A percentile compares a stretch with the other conserved stretches of the same genome.
Conservation (phyloP, 306 rosid genomes). For the Acacia acuminata region DNA sequence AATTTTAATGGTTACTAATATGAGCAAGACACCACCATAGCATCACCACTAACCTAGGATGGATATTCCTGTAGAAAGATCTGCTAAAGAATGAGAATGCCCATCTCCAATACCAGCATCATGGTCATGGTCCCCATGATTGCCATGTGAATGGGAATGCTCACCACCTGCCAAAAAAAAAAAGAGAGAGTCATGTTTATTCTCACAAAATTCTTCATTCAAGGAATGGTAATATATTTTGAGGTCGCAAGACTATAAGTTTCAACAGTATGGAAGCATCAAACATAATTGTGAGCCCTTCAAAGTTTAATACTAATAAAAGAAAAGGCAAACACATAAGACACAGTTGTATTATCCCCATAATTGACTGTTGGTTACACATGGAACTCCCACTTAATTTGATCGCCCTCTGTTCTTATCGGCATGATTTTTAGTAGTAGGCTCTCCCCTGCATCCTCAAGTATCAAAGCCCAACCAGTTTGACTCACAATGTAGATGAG, state of each 20-base stretch:
- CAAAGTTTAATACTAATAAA: neutral
- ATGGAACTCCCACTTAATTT: neutral
- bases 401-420: neutral
- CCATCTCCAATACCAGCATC: constrained; percentile 51
- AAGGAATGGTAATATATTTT: neutral
- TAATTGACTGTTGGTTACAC: neutral
- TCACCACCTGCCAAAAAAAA: constrained; percentile 63
- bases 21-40: constrained; percentile 11
- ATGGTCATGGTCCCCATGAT: constrained; percentile 54
- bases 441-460: neutral
- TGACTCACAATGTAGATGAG: too few species aligned
- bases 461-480: neutral
- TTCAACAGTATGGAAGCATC: neutral
- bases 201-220: neutral
- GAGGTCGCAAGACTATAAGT: neutral
- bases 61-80: constrained; percentile 84
- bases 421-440: neutral
- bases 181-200: neutral
- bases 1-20: constrained; percentile 1
- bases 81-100: constrained; percentile 85
- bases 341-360: neutral
- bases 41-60: constrained; percentile 69
- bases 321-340: neutral
- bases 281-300: neutral
- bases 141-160: constrained; percentile 63